Percentiles rank a stretch among this genome's conserved stretches.
phyloP scores from a whole-genome alignment of 805 yeast genomes.

The Clavispora fructus region DNA sequence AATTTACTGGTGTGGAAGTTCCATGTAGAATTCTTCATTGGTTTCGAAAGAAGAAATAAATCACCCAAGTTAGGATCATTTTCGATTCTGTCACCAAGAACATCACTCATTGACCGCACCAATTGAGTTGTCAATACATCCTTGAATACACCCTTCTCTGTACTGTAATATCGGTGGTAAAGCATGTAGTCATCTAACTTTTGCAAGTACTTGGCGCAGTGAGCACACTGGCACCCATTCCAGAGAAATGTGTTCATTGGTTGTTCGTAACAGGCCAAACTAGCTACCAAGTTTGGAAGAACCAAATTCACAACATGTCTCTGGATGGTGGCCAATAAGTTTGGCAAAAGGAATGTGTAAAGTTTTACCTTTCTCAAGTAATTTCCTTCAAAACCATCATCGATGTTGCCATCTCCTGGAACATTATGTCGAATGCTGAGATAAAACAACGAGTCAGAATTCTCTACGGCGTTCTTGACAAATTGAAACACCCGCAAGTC shows the following conservation, averaged over 20 bases:
- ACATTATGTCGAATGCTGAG: conserved; percentile 55
- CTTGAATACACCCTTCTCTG: conserved; percentile 40
- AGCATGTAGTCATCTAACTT: conserved; percentile 56
- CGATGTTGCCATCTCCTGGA: conserved; percentile 42
- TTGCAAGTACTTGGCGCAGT: conserved; percentile 47
- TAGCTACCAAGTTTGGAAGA: conserved; percentile 56
- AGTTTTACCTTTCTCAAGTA: conserved; percentile 54
- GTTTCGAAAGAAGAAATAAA: conserved; percentile 7
- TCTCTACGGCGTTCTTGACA: conserved; percentile 17
- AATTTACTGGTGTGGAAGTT: conserved; percentile 25
- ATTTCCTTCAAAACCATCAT: conserved; percentile 72
- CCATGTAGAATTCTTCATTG: conserved; percentile 24
- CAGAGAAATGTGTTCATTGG: conserved; percentile 64
- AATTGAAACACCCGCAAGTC: conserved; percentile 42
- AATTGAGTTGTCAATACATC: conserved; percentile 59
- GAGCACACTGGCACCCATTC: conserved; percentile 70
- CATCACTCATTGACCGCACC: conserved; percentile 48
- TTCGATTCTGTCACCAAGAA: conserved; percentile 19
- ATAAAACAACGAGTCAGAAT: conserved; percentile 28
- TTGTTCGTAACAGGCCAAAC: conserved; percentile 65
- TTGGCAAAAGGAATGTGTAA: conserved; percentile 46
- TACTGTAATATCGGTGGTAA: conserved; percentile 57
- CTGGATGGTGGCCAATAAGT: conserved; percentile 16
- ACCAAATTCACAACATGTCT: conserved; percentile 39
- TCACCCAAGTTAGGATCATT: conserved; percentile 14